phyloP scores from a whole-genome alignment of 1,284 basidiomycete genomes.

The Microbotryomycetes sp. region DNA sequence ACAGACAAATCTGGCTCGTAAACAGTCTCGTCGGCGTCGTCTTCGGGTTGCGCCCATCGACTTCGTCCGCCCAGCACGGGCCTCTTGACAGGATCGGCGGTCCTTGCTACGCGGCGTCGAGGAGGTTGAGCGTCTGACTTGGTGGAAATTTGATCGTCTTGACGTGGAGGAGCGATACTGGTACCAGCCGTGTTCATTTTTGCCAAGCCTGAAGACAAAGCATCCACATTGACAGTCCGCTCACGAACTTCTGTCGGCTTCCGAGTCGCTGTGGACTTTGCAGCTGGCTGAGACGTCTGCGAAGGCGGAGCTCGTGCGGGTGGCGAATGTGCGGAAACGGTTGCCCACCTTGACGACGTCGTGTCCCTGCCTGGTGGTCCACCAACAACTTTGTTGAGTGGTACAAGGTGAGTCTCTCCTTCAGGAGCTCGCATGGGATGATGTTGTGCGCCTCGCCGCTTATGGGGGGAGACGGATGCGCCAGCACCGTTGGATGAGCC shows the following conservation, averaged over 20 bases:
- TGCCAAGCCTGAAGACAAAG: neutral
- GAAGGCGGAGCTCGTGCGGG: neutral
- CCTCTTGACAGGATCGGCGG: neutral
- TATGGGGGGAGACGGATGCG: neutral
- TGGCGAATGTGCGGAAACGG: neutral
- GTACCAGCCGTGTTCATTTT: neutral
- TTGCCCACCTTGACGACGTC: neutral
- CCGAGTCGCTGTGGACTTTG: slow-evolving; percentile 3
- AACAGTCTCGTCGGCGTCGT: slow-evolving; percentile 12
- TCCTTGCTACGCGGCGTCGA: no score
- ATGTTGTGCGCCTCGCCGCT: neutral
- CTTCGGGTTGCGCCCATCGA: slow-evolving; percentile 14
- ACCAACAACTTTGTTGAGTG: neutral
- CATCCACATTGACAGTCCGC: neutral
- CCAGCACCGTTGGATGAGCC: neutral
- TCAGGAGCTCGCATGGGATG: neutral
- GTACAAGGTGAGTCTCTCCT: neutral
- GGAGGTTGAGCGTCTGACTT: no score
- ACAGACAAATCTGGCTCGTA: neutral
- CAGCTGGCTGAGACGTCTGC: neutral
- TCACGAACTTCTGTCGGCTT: slow-evolving; percentile 5
- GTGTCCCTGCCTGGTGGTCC: slow-evolving; percentile 1
- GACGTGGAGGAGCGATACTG: no score
- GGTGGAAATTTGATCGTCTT: no score
- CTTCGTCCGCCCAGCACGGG: slow-evolving; percentile 12